A percentile compares a stretch with the other conserved stretches of the same genome.
Evolutionary conservation across 2,329 filamentous ascomycete genomes (phyloP).

Genomic region (Colletotrichum musicola): DNA sequence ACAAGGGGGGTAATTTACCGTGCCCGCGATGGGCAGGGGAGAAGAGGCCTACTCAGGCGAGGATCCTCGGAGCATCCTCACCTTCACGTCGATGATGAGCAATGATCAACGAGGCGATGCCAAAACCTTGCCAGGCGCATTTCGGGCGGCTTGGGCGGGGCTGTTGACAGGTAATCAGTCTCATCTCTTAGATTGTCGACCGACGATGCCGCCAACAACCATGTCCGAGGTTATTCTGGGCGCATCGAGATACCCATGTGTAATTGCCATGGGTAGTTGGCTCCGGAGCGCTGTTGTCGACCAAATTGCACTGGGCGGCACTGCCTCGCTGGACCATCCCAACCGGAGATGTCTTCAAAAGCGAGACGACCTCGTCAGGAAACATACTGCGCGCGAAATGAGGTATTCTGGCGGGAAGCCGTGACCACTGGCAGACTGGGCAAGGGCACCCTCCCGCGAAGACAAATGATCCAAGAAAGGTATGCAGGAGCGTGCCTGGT

Average conservation of each 20-base stretch:
- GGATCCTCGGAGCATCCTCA: background rate
- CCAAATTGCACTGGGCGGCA: slow-evolving; percentile 26
- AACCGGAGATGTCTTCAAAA: slow-evolving; percentile 15
- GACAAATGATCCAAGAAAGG: background rate
- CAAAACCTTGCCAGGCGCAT: slow-evolving; percentile 1
- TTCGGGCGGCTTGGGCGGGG: slow-evolving; percentile 4
- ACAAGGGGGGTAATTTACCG: slow-evolving; percentile 10
- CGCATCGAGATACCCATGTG: background rate
- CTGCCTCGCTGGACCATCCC: slow-evolving; percentile 24
- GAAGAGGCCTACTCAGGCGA: slow-evolving; percentile 2
- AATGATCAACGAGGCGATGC: slow-evolving; percentile 17
- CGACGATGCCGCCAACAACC: background rate
- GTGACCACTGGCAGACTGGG: background rate
- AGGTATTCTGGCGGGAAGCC: background rate
- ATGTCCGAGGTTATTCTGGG: background rate
- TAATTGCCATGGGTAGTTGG: background rate
- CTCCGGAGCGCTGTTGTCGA: slow-evolving; percentile 1
- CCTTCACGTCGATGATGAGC: background rate
- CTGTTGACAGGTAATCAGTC: background rate
- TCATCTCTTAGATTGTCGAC: slow-evolving; percentile 3
- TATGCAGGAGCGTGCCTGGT: background rate
- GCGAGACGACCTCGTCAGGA: no score
- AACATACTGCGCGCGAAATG: background rate
- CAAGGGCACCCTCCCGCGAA: background rate
- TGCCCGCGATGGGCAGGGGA: background rate